phyloP scores from a whole-genome alignment of 352 stramenopile genomes.

The Phytophthora tentaculata region DNA sequence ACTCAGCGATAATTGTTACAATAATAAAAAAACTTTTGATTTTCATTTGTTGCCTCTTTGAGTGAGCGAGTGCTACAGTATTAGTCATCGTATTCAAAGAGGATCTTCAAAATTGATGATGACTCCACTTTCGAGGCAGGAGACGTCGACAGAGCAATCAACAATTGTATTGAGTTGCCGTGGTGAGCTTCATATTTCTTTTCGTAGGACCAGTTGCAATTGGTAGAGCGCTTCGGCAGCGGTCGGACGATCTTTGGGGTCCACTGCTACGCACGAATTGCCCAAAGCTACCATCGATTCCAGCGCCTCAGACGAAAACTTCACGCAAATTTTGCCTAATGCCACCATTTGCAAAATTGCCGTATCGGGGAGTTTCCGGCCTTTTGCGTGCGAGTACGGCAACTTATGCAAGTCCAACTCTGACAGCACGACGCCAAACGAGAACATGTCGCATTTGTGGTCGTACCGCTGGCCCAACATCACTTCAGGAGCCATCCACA shows the following conservation, averaged over 20 bases:
- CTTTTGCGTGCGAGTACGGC: conserved; percentile 35
- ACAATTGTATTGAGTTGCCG: too few species aligned
- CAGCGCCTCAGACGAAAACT: conserved; percentile 38
- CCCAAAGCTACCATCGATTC: conserved; percentile 30
- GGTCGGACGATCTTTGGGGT: conserved; percentile 39
- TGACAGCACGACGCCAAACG: conserved; percentile 38
- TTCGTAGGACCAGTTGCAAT: conserved; percentile 21
- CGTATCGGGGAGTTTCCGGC: conserved; percentile 22
- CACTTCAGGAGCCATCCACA: conserved; percentile 47
- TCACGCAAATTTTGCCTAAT: conserved; percentile 37
- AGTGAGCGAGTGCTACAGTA: not conserved
- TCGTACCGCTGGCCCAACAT: conserved; percentile 44
- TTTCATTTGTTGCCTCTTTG: not conserved
- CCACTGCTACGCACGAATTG: conserved; percentile 31
- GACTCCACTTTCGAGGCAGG: not conserved
- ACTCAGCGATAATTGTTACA: conserved; percentile 13
- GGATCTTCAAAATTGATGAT: conserved; percentile 2
- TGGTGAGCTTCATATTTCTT: conserved; percentile 14
- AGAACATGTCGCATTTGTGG: conserved; percentile 33
- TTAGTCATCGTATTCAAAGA: not conserved
- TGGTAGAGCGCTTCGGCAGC: conserved; percentile 38
- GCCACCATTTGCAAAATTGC: conserved; percentile 41
- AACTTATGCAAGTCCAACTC: conserved; percentile 38
- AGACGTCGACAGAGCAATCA: too few species aligned
- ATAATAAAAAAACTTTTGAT: conserved; percentile 18